phyloP scores from a whole-genome alignment of 2,329 filamentous ascomycete genomes.

The Polytolypa hystricis region DNA sequence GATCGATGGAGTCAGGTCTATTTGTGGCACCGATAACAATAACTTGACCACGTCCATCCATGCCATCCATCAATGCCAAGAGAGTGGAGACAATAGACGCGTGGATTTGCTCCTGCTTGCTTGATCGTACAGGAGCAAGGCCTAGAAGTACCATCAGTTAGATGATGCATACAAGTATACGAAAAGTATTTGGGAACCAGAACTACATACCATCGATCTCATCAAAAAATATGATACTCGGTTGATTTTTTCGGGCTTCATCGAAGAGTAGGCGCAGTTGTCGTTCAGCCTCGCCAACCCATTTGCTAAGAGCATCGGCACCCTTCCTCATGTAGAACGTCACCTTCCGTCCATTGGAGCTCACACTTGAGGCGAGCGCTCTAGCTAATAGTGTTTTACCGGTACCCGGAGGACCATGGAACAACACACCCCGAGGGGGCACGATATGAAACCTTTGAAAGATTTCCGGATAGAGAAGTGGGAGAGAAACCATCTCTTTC shows the following conservation, averaged over 20 bases:
- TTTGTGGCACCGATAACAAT: constrained; percentile 99
- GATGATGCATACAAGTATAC: too few relatives aligned
- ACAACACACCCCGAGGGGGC: constrained; percentile 85
- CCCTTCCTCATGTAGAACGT: constrained; percentile 99
- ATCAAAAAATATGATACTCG: constrained; percentile 99
- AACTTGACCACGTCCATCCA: constrained; percentile 96
- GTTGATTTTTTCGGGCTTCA: constrained; percentile 88
- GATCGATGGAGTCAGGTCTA: constrained; percentile 96
- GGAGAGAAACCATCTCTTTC: constrained; percentile 97
- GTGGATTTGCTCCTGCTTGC: constrained; percentile 98
- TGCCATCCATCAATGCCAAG: constrained; percentile 91
- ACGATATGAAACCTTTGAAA: constrained; percentile 87
- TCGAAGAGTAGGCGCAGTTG: constrained; percentile 90
- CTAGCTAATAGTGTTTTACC: constrained; percentile 95
- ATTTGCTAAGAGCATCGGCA: constrained; percentile 93
- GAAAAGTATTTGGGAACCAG: too few relatives aligned
- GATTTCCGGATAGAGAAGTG: constrained; percentile 86
- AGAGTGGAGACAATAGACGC: constrained; percentile 92
- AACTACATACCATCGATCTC: constrained; percentile 70
- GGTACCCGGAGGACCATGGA: constrained; percentile 93
- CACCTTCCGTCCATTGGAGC: constrained; percentile 80
- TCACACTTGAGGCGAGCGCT: constrained; percentile 82
- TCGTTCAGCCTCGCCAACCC: constrained; percentile 96
- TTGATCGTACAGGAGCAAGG: constrained; percentile 86
- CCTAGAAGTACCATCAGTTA: constrained; percentile 24